These are phyloP conservation scores for Grigorovia humatica DNA, from an alignment of 805 yeast species.

Conservation along the genomic window DNA sequence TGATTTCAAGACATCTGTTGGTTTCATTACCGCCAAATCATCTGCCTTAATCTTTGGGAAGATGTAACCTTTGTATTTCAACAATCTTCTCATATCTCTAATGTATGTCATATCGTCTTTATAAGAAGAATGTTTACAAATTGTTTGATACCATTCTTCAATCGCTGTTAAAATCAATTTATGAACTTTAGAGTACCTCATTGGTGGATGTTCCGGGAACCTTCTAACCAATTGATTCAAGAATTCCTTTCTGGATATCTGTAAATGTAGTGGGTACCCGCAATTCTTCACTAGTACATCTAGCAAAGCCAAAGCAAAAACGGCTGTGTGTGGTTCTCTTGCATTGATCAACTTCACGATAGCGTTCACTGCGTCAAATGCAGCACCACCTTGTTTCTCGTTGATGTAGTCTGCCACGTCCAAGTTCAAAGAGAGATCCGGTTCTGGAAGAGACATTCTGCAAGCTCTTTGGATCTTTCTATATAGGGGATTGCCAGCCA, in stretches of 20 bases:
- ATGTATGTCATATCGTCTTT: slow-evolving; percentile 87
- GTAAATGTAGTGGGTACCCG: slow-evolving; percentile 94
- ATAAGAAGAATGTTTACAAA: slow-evolving; percentile 80
- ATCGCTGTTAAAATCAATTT: slow-evolving; percentile 77
- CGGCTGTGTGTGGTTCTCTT: slow-evolving; percentile 72
- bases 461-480: slow-evolving; percentile 66
- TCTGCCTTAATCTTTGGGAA: slow-evolving; percentile 88
- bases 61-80: slow-evolving; percentile 80
- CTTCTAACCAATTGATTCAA: slow-evolving; percentile 84
- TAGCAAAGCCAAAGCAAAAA: slow-evolving; percentile 69
- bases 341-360: slow-evolving; percentile 75
- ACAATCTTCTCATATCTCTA: slow-evolving; percentile 89
- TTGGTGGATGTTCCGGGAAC: slow-evolving; percentile 92
- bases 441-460: slow-evolving; percentile 69
- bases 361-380: slow-evolving; percentile 85
- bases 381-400: slow-evolving; percentile 81
- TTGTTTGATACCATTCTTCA: slow-evolving; percentile 95
- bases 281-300: slow-evolving; percentile 95
- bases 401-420: slow-evolving; percentile 92
- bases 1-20: slow-evolving; percentile 76
- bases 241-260: slow-evolving; percentile 89
- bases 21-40: slow-evolving; percentile 88
- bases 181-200: slow-evolving; percentile 73
- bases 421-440: slow-evolving; percentile 76
- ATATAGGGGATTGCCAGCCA: slow-evolving; percentile 27